A percentile compares a stretch with the other conserved stretches of the same genome.
These are phyloP conservation scores for Cryptococcus jaspeensis DNA, from an alignment of 1,284 basidiomycete genomes.

Conservation along the genomic window DNA sequence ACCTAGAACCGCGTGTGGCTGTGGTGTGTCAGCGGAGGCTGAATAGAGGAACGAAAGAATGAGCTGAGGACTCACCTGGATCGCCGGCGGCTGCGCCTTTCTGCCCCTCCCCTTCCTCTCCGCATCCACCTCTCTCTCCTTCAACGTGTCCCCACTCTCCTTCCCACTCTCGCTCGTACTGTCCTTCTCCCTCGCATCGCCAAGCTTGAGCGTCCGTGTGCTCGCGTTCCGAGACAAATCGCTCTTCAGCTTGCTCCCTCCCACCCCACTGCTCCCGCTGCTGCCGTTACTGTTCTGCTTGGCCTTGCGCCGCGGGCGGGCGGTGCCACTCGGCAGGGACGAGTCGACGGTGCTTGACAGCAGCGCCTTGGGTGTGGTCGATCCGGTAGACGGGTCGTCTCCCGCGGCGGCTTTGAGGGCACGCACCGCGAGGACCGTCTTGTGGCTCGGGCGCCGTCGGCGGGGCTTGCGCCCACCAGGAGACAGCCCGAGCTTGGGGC, in stretches of 20 bases:
- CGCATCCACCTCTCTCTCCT: slow-evolving; percentile 21
- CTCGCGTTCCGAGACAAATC: slow-evolving; percentile 9
- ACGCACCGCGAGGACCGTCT: slow-evolving; percentile 34
- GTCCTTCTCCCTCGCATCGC: slow-evolving; percentile 21
- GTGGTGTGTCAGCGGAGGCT: slow-evolving; percentile 4
- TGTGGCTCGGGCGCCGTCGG: slow-evolving; percentile 37
- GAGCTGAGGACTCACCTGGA: slow-evolving; percentile 9
- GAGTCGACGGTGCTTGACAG: no score
- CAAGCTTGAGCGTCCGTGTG: slow-evolving; percentile 14
- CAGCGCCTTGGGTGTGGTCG: not conserved
- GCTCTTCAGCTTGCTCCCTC: not conserved
- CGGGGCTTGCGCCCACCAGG: slow-evolving; percentile 11
- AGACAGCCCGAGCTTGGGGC: slow-evolving; percentile 2
- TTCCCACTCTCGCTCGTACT: slow-evolving; percentile 39
- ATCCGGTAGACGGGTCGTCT: not conserved
- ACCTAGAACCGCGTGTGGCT: slow-evolving; percentile 37
- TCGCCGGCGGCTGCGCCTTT: slow-evolving; percentile 4
- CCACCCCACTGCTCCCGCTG: no score
- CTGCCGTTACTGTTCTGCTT: no score
- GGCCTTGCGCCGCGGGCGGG: no score
- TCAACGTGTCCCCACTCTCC: slow-evolving; percentile 43
- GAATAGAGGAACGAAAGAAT: not conserved
- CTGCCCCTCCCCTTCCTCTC: not conserved
- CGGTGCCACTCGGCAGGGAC: no score
- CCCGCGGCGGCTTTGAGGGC: slow-evolving; percentile 32